Percentiles rank a stretch among this genome's conserved stretches.
Conservation (phyloP, 129 eudicot genomes). For the Lactuca sativa region DNA sequence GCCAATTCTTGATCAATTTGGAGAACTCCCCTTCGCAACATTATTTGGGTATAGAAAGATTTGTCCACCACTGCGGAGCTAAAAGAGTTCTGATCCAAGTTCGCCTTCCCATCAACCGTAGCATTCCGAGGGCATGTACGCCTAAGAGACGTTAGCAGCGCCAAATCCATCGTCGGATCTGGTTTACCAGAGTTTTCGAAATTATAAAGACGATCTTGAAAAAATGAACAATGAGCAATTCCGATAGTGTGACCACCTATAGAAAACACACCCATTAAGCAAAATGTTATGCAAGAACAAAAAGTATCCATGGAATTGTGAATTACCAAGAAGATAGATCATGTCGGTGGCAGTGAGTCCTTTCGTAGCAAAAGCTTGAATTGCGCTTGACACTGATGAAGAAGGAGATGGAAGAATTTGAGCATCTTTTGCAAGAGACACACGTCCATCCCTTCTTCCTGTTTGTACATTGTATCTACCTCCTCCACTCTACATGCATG, state of each 20-base stretch:
- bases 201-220: slow-evolving; percentile 59
- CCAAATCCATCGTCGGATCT: slow-evolving; percentile 52
- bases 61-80: slow-evolving; percentile 49
- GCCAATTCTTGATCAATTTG: slow-evolving; percentile 61
- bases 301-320: background rate
- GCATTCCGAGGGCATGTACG: slow-evolving; percentile 41
- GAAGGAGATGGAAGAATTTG: slow-evolving; percentile 51
- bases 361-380: slow-evolving; percentile 35
- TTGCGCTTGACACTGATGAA: slow-evolving; percentile 39
- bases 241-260: slow-evolving; percentile 71
- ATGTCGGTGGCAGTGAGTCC: slow-evolving; percentile 39
- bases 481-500: slow-evolving; percentile 52
- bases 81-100: slow-evolving; percentile 49
- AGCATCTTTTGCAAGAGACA: slow-evolving; percentile 35
- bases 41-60: slow-evolving; percentile 45
- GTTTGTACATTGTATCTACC: slow-evolving; percentile 44
- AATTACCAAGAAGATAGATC: slow-evolving; percentile 55
- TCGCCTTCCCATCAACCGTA: slow-evolving; percentile 17
- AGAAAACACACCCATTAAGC: background rate
- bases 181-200: slow-evolving; percentile 47
- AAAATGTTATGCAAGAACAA: background rate
- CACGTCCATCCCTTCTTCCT: slow-evolving; percentile 57
- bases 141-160: slow-evolving; percentile 14
- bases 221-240: slow-evolving; percentile 45
- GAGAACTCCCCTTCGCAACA: slow-evolving; percentile 45